Evolutionary conservation across 2,329 filamentous ascomycete species (phyloP), one percentile per base, ranked within the genome.

Genomic region (Xylaria sp.): DNA sequence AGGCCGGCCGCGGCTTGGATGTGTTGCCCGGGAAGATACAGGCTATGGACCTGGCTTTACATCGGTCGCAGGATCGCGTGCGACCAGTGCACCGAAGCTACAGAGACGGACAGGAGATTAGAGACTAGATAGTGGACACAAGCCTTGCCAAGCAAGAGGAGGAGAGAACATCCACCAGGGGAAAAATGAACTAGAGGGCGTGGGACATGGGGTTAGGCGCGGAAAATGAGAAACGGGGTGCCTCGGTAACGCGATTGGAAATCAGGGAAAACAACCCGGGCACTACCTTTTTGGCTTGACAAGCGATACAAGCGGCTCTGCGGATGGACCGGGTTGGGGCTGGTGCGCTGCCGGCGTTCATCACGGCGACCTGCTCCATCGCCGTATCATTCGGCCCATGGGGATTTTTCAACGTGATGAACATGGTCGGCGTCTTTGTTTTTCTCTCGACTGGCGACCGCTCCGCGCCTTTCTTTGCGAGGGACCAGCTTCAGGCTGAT

Each of bases 321-420:
- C 22, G 39, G n/a, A 26, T 38, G 8, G 47, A 39, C 11, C 41
- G 47, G 26, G 52, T 29, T 43, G 3, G 48, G 18, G 21, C 19
- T 17, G 41, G 39, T 16, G 40, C 48, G 45, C 40, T 43, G 26
- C n/a, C 26, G 7, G 52, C 52, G 26, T 44, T 54, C 41, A 20
- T 49, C 4, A 39, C 41, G 13, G 47, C 47, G 38, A 54, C 47
- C 34, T 50, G 46, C 29, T 54, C 52, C 52, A 54, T 54, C n/a
- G 17, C 52, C 21, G 43, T 17, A 26, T 38, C 22, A 16, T 45
- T 34, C 21, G 38, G 20, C 26, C 22, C 22, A 13, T 45, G 34
- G 4, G 46, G 19, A 22, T 44, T 54, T 38, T 54, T 54, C 29
- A 54, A 47, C 16, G 52, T 54, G 52, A 54, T 42, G 39, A 54